A percentile compares a stretch with the other conserved stretches of the same genome.
phyloP scores from a whole-genome alignment of 306 rosid species.

The Rosa rugosa region DNA sequence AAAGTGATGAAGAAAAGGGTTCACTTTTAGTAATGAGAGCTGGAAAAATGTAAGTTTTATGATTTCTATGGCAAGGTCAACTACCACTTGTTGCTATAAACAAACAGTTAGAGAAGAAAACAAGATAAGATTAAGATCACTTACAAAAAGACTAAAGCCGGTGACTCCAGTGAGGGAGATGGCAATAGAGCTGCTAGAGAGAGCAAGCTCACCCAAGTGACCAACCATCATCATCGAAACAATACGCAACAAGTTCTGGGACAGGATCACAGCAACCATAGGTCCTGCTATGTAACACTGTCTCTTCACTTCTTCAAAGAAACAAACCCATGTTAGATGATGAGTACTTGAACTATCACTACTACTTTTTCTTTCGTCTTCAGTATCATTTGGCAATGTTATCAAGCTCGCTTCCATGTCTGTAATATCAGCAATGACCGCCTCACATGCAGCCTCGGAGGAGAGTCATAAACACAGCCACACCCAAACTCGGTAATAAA shows the following conservation, averaged over 20 bases:
- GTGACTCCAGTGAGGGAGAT: slow-evolving; percentile 53
- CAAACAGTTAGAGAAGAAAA: not conserved
- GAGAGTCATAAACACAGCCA: too few species aligned
- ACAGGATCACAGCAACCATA: slow-evolving; percentile 47
- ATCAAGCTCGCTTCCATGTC: not conserved
- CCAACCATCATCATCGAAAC: slow-evolving; percentile 61
- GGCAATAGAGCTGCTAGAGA: slow-evolving; percentile 59
- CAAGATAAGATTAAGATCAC: slow-evolving; percentile 10
- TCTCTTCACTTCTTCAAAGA: slow-evolving; percentile 34
- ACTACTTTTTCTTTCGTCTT: not conserved
- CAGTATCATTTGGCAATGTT: not conserved
- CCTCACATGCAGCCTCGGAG: not conserved
- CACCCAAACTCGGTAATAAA: too few species aligned
- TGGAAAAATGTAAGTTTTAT: not conserved
- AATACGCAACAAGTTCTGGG: slow-evolving; percentile 47
- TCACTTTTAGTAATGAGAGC: not conserved
- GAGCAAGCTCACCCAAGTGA: slow-evolving; percentile 60
- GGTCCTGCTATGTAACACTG: slow-evolving; percentile 47
- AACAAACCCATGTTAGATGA: not conserved
- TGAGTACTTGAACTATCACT: not conserved
- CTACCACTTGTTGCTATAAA: too few species aligned
- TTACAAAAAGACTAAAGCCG: slow-evolving; percentile 59
- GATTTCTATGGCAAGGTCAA: not conserved
- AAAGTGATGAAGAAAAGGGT: not conserved
- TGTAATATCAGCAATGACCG: not conserved